Base-by-base conservation (phyloP, 2,329 filamentous ascomycete species). In the Venturia effusa region DNA sequence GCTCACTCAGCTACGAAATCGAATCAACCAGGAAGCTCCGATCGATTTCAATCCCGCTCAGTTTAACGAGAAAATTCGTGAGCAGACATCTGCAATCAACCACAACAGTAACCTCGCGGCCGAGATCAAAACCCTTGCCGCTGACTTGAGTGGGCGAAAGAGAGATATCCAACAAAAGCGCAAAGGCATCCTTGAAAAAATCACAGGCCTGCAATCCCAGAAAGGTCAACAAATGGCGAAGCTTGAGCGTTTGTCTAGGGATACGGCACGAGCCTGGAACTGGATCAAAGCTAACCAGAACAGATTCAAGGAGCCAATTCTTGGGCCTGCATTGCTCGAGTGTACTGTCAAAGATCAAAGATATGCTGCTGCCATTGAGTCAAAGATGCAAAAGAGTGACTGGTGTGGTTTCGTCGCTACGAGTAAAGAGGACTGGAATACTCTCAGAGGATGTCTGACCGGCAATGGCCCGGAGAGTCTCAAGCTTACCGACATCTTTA, bases 281-380 rank as follows among this genome's bases (percentile, higher is more conserved):
- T 99, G 93, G 92, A 81, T 97, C 61, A 83, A 90, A 70, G 74
- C 84, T 2, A 85, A 99, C 71, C 82, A 81, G 65, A 72, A 81
- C 63, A 74, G 82, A 60, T 94, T 97, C 67, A 83, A 89, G 70
- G 85, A 88, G 67, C 82, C 88, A 65, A 86, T 97, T 4, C 91
- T 88, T 71, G 91, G 89, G 0, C 92, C 92, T 6, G 86, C 92
- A 0, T 84, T 94, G 70, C 78, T 96, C 39, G 88, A 83, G 65
- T 96, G 92, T 74, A 89, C 88, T 0, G 78, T 96, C 62, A 92
- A 87, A 68, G 84, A 96, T 68, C 80, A 85, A 41, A 81, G 78
- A 63, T 90, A 89, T 72, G 83, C 83, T 13, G 76, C 83, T 68
- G 80, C 79, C 15, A 73, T 89, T 10, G 88, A 90, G 72, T 78